Evolutionary conservation across 2,329 filamentous ascomycete genomes (phyloP).

Genomic region (Fusarium scirpi): DNA sequence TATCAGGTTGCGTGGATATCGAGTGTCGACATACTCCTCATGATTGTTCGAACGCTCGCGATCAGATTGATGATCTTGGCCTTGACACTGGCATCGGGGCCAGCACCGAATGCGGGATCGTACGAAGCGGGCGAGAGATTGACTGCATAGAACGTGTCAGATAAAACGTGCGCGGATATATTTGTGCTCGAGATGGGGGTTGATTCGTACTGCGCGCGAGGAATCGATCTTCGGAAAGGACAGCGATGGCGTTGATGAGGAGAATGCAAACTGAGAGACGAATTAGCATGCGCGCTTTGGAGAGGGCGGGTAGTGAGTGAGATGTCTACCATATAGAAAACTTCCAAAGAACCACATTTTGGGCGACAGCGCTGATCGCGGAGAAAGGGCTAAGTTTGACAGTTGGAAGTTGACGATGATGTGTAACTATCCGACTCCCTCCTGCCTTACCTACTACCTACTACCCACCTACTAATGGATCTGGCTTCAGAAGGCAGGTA

Average conservation of each 20-base stretch:
- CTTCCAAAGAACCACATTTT: conserved; percentile 77
- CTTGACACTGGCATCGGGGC: conserved; percentile 81
- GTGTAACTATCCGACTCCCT: conserved; percentile 32
- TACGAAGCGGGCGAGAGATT: conserved; percentile 79
- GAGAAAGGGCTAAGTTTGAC: neutral
- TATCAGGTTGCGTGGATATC: neutral
- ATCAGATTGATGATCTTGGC: conserved; percentile 91
- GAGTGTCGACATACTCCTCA: conserved; percentile 75
- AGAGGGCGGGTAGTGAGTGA: neutral
- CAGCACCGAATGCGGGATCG: conserved; percentile 83
- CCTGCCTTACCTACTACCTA: neutral
- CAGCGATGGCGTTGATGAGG: conserved; percentile 91
- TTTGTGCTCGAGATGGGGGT: neutral
- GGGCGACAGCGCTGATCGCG: conserved; percentile 23
- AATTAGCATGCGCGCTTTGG: conserved; percentile 24
- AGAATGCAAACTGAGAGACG: conserved; percentile 74
- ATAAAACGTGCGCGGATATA: neutral
- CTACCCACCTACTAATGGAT: neutral
- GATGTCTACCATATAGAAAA: conserved; percentile 70
- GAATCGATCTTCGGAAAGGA: conserved; percentile 95
- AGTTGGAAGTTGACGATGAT: conserved; percentile 33
- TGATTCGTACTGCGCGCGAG: conserved; percentile 71
- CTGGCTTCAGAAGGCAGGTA: conserved; percentile 5
- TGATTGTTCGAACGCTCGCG: conserved; percentile 88
- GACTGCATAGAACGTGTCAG: conserved; percentile 56